phyloP scores from a whole-genome alignment of 768 basidiomycete genomes.

The Auricularia sp. region DNA sequence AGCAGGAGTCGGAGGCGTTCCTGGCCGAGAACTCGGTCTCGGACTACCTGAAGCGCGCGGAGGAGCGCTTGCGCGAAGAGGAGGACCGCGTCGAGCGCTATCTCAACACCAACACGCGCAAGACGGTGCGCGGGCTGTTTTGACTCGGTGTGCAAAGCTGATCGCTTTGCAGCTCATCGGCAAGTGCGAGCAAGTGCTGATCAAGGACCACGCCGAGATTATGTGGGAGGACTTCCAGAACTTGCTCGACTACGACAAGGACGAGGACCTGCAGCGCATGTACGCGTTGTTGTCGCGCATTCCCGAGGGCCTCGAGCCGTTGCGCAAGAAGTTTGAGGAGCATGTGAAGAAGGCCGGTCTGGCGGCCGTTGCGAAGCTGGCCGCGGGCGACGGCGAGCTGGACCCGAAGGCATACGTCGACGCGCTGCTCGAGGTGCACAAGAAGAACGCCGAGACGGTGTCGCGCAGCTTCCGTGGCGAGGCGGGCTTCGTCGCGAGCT shows the following conservation, averaged over 20 bases:
- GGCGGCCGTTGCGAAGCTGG: no score
- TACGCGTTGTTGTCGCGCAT: no score
- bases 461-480: no score
- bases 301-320: no score
- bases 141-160: constrained; percentile 24
- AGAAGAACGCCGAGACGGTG: constrained; percentile 87
- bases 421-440: constrained; percentile 81
- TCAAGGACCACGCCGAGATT: no score
- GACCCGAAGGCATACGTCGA: constrained; percentile 95
- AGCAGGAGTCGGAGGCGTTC: constrained; percentile 83
- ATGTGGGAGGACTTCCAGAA: no score
- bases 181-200: no score
- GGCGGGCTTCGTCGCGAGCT: constrained; percentile 82
- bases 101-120: constrained; percentile 83
- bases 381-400: constrained; percentile 35
- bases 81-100: constrained; percentile 94
- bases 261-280: no score
- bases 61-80: constrained; percentile 85
- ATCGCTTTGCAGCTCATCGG: constrained; percentile 66
- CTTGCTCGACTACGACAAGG: no score
- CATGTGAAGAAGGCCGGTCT: no score
- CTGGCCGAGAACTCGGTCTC: constrained; percentile 80
- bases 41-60: constrained; percentile 92
- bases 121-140: constrained; percentile 30
- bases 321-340: no score